Base-by-base conservation (phyloP, 2,329 filamentous ascomycete genomes). In the Ophiostoma sp. region DNA sequence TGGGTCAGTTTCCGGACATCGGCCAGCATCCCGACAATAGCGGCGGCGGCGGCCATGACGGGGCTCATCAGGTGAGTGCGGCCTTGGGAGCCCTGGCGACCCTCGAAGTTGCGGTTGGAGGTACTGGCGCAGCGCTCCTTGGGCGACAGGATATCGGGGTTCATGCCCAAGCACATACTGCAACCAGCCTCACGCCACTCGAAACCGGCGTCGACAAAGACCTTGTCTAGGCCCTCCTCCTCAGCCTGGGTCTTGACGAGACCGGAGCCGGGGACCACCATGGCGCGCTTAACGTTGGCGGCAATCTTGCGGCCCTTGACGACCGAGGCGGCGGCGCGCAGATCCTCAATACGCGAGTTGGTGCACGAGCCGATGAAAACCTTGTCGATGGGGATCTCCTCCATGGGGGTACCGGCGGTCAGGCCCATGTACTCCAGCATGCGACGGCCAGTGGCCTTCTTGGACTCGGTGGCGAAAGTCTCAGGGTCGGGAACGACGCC, bases 81-180 rank as follows among this genome's bases (percentile, higher is more conserved):
- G 74, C 95, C 93, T 75, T 91, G 90, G 75, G 95, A 94, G 80
- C 96, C 96, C 84, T 99, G 96, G 76, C 96, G 92, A 75, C 96
- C 96, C 82, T 98, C 96, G 78, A 98, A 98, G 84, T 98, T 98
- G 79, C 96, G 93, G 85, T 98, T 98, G 76, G 93, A 97, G 69
- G 96, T 98, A 80, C 92, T 95, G 57, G 96, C 96, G 81, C 96
- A 98, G 79, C 96, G 91, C 84, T 99, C 96, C 81, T 92, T 89
- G 71, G 96, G 95, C 1, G 94, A 90, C 64, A 98, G 88, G 76
- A 99, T 98, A 82, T 99, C 96, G 0, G 96, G 95, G 86, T 99
- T 99, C 95, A 99, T 99, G 81, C 96, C 96, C 72, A 99, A 88
- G 81, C 96, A 98, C 96, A 99, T 99, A 76, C 93, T 97, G 88